A percentile compares a stretch with the other conserved stretches of the same genome.
phyloP scores from a whole-genome alignment of 2,329 filamentous ascomycete genomes.

The Ustulina deusta region DNA sequence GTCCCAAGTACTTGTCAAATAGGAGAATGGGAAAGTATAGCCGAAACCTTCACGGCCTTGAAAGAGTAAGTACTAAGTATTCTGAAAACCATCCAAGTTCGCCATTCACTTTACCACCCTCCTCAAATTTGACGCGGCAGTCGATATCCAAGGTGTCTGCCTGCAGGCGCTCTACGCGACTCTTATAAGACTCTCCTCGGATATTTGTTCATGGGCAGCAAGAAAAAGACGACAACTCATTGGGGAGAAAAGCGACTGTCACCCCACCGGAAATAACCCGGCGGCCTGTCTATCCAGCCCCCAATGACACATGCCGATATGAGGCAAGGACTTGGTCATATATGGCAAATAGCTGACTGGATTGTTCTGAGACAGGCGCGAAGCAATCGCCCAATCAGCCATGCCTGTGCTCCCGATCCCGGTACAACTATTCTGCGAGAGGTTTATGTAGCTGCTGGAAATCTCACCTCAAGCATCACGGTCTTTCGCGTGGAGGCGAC shows the following conservation, averaged over 20 bases:
- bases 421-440: not conserved
- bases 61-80: not conserved
- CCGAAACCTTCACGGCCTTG: not conserved
- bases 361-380: not conserved
- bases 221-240: conserved; percentile 1
- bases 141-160: not conserved
- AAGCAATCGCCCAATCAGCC: conserved; percentile 19
- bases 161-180: conserved; percentile 15
- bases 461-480: conserved; percentile 9
- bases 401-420: not conserved
- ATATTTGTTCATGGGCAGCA: conserved; percentile 1
- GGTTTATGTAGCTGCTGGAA: not conserved
- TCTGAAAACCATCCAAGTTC: not conserved
- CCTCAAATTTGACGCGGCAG: not conserved
- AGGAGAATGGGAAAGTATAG: not conserved
- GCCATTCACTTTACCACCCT: not conserved
- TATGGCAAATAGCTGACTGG: not conserved
- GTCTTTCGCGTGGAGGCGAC: not conserved
- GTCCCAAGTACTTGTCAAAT: not conserved
- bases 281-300: not conserved
- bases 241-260: not conserved
- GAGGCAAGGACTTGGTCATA: not conserved
- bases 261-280: conserved; percentile 20
- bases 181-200: not conserved
- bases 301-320: not conserved